Evolutionary conservation across 176 grass and related monocot genomes (phyloP), one percentile per base, ranked within the genome.

Genomic region (Triticum monococcum): DNA sequence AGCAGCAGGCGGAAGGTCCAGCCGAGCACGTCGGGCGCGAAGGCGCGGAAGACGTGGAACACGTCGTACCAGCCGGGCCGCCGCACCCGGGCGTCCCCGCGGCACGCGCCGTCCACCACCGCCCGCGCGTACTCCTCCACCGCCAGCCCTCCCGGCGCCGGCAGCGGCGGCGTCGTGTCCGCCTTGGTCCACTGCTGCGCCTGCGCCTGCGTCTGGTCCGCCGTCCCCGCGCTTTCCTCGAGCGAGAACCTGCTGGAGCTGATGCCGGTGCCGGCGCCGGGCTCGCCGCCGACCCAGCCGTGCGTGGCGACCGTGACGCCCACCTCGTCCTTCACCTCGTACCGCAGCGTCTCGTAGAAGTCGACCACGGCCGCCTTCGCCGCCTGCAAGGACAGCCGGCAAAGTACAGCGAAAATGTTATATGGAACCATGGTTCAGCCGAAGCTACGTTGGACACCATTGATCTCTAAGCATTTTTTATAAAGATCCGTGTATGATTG

Each of bases 321-420:
- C 14, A 94, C 96, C 23, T 90, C 89, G 20, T 98, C 93, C 69
- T 81, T 89, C 68, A 95, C 78, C 86, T 95, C 91, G 76, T 92
- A 94, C 79, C 96, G 81, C 22, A 98, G 90, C 52, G 90, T 89
- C 70, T 98, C 93, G 72, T 98, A 98, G 81, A 98, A 98, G 77
- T 95, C 91, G 75, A 94, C 74, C 84, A 94, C 93, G 7, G 96
- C 96, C 0, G 93, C 91, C 48, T 98, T 95, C 2, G 96, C 96
- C 10, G 91, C 96, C 96, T 98, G 83, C 67, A 22, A 18, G 38
- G 0, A 9, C 38, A 10, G 64, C 64, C 28, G 25, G 25, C 63
- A 16, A n/a, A n/a, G n/a, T n/a, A n/a, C n/a, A n/a, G n/a, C n/a
- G n/a, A n/a, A n/a, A n/a, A n/a, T n/a, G n/a, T n/a, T n/a, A n/a